Base-by-base conservation (phyloP, 192 early-diverging fungal genomes). In the Backusella liffmaniae region DNA sequence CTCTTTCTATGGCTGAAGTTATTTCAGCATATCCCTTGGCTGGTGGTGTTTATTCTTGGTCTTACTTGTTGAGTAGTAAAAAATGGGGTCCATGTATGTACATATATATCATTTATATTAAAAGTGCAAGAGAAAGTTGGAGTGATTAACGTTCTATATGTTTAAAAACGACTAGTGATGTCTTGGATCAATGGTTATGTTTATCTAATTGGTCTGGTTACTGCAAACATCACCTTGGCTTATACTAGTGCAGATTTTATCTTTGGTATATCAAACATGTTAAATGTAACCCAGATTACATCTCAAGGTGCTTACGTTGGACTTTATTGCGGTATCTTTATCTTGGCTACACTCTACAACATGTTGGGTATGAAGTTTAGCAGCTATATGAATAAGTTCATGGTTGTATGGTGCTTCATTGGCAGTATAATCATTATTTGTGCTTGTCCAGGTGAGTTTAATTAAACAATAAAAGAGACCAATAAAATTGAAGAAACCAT, bases 1-100 rank as follows among this genome's bases (percentile, higher is more conserved):
- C 78, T 4, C 69, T 80, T 16, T 74, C 78, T 18, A 83, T 87
- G 84, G 84, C 86, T 12, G 86, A 87, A 72, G 80, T 87, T 15
- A 79, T 79, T n/a, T 84, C 73, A 46, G 72, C 75, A n/a, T 77
- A 77, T 71, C 83, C 81, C 26, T 70, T 74, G 21, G 46, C 23
- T 71, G 82, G 78, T 34, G 72, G 68, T 78, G 77, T 84, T 67
- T 79, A 72, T 46, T 77, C 49, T 49, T 84, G 78, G 76, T 70
- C 56, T 0, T 69, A 71, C 7, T 7, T 67, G 23, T 39, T 73
- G 18, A 32, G 56, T 23, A 73, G 51, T 56, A 49, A 76, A 70
- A 62, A 74, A 66, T 76, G 62, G 65, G 81, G 73, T 46, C 75
- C 73, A 30, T 70, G 72, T 77, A 77, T 73, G 66, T 69, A 42